A percentile compares a stretch with the other conserved stretches of the same genome.
phyloP scores from a whole-genome alignment of 305 asterid species.

The Fraxinus dipetala region DNA sequence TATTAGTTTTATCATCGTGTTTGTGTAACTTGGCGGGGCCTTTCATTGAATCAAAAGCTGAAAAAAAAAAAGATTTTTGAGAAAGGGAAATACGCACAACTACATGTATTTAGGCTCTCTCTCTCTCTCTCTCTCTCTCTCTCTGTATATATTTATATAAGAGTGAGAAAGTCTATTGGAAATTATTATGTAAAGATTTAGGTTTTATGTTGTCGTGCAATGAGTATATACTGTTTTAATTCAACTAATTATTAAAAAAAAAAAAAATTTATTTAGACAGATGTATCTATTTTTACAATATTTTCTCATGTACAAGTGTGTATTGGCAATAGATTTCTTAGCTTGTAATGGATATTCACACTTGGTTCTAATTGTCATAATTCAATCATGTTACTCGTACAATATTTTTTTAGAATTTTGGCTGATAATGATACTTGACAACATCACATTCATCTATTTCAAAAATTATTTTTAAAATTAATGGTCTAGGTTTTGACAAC shows the following conservation, averaged over 20 bases:
- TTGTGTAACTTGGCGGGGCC: not conserved
- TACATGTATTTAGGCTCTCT: not conserved
- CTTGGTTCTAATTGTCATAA: too few relatives aligned
- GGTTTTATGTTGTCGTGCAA: not conserved
- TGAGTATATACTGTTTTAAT: not conserved
- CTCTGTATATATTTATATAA: too few relatives aligned
- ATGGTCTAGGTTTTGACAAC: too few relatives aligned
- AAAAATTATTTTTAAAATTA: too few relatives aligned
- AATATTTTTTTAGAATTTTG: too few relatives aligned
- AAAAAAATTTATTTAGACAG: not conserved
- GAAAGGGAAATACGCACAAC: not conserved
- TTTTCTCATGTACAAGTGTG: not conserved
- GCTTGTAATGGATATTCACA: not conserved
- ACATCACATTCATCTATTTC: too few relatives aligned
- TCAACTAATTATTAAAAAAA: not conserved
- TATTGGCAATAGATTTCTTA: not conserved
- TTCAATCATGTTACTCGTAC: too few relatives aligned
- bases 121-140: too few relatives aligned
- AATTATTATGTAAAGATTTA: not conserved
- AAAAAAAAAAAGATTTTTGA: too few relatives aligned
- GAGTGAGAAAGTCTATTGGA: not conserved
- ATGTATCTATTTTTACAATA: too few relatives aligned
- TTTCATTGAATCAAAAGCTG: not conserved
- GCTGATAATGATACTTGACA: too few relatives aligned
- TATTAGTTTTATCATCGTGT: not conserved